A percentile compares a stretch with the other conserved stretches of the same genome.
phyloP scores from a whole-genome alignment of 1,139 yeast genomes.

The Wickerhamomyces sp. region DNA sequence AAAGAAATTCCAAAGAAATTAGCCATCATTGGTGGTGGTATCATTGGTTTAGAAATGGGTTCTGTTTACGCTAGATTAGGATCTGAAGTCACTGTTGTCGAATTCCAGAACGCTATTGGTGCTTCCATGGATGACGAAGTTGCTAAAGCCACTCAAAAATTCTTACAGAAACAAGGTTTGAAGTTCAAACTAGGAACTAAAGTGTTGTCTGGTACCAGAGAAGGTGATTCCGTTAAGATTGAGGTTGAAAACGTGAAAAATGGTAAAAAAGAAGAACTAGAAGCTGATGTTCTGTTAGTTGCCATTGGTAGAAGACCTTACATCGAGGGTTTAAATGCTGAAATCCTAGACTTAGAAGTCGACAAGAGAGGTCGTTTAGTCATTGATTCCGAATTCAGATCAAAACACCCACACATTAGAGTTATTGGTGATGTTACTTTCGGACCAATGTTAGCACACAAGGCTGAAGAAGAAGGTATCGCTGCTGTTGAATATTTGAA shows the following conservation, averaged over 20 bases:
- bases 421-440: slow-evolving; percentile 98
- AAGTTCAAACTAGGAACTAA: slow-evolving; percentile 91
- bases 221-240: slow-evolving; percentile 82
- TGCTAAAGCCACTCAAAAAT: slow-evolving; percentile 82
- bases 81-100: slow-evolving; percentile 90
- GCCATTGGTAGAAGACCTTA: slow-evolving; percentile 99
- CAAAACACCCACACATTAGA: slow-evolving; percentile 90
- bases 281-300: slow-evolving; percentile 89
- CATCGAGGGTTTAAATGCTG: slow-evolving; percentile 86
- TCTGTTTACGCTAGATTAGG: slow-evolving; percentile 97
- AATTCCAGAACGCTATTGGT: slow-evolving; percentile 87
- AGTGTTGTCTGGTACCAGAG: slow-evolving; percentile 80
- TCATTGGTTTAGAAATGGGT: slow-evolving; percentile 99
- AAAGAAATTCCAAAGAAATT: slow-evolving; percentile 88
- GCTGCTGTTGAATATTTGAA: slow-evolving; percentile 97
- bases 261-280: slow-evolving; percentile 75
- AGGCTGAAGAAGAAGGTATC: slow-evolving; percentile 99
- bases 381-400: slow-evolving; percentile 89
- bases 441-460: slow-evolving; percentile 99
- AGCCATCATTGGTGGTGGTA: slow-evolving; percentile 98
- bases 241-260: slow-evolving; percentile 87
- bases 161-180: slow-evolving; percentile 90
- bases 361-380: slow-evolving; percentile 92
- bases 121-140: slow-evolving; percentile 98
- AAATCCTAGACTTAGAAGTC: slow-evolving; percentile 80